phyloP scores from a whole-genome alignment of 148 eudicot species.

The Arbutus unedo region DNA sequence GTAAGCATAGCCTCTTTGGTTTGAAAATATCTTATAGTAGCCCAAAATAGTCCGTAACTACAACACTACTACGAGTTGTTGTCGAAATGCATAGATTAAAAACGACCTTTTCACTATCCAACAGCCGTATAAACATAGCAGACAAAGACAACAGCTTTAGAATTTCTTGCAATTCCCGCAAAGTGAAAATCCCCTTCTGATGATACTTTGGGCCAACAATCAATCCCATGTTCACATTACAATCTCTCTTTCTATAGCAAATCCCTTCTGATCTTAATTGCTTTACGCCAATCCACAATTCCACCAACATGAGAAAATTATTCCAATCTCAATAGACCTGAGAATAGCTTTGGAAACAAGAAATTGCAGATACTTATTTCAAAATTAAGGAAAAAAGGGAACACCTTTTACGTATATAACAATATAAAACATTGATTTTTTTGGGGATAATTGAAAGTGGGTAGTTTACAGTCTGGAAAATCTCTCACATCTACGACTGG shows the following conservation, averaged over 20 bases:
- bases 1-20: too few species aligned
- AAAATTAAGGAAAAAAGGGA: not conserved
- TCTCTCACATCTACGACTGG: not conserved
- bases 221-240: not conserved
- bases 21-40: too few species aligned
- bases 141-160: not conserved
- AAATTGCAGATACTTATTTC: not conserved
- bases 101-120: too few species aligned
- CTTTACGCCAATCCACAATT: not conserved
- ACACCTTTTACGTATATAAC: not conserved
- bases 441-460: not conserved
- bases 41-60: too few species aligned
- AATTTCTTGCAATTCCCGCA: constrained; percentile 9
- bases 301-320: not conserved
- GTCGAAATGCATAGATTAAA: too few species aligned
- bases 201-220: not conserved
- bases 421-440: not conserved
- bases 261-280: not conserved
- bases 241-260: not conserved
- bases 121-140: too few species aligned
- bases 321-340: not conserved
- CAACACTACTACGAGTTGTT: too few species aligned
- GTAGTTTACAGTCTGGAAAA: constrained; percentile 23
- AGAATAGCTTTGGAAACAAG: not conserved
- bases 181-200: not conserved